Evolutionary conservation across 2,329 filamentous ascomycete genomes (phyloP), one percentile per base, ranked within the genome.

Genomic region (Fusarium sp.): DNA sequence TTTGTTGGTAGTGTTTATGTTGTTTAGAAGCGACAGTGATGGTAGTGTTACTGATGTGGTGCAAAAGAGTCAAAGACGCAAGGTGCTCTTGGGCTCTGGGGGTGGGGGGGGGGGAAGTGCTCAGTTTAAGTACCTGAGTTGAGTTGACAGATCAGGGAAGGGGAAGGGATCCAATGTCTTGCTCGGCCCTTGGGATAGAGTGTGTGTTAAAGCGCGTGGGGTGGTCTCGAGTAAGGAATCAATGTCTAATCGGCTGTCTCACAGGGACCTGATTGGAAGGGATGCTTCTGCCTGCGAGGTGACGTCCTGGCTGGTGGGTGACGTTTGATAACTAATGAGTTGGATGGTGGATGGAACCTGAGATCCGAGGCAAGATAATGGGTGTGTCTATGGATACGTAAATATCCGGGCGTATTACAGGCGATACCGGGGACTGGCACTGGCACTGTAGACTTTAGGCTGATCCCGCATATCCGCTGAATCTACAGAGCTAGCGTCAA

Each of bases 301-400:
- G 71, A 74, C 71, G 71, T 71, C 50, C 58, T 18, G 56, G 64
- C n/a, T 40, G 50, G 63, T 65, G 63, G 42, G 67, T 74, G 70
- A 74, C 71, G 71, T 69, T 69, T 50, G 45, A 50, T 50, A 50
- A 29, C 10, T 13, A 59, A 36, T 27, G 47, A 54, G n/a, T 22
- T 22, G 40, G 63, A 60, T 36, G 29, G 45, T 50, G 42, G 42
- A 61, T 33, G 52, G 52, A 57, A 65, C 62, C 61, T 63, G 47
- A 62, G 60, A 52, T 45, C 62, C 14, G 50, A 42, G 47, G 36
- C 50, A 36, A 56, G 62, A 64, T 56, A 42, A 20, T 27, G 40
- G n/a, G 18, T 57, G 50, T n/a, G 25, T 25, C n/a, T 10, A 40
- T 50, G 63, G 40, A 27, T 35, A 40, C 38, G 25, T n/a, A 35